Conservation (phyloP, 176 grass and related monocot species). For the Oryza rufipogon region DNA sequence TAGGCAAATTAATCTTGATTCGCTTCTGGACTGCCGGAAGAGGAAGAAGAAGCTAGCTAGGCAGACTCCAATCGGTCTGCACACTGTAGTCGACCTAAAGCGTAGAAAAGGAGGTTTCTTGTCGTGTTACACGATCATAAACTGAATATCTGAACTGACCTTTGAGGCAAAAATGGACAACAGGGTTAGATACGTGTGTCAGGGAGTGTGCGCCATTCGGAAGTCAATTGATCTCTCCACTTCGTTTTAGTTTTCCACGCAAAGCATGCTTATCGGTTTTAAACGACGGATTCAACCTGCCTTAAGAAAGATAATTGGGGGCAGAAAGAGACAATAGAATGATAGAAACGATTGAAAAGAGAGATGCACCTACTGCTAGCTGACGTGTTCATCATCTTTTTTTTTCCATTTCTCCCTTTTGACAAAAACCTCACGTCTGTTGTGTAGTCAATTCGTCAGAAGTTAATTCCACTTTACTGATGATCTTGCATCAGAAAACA, state of each 20-base stretch:
- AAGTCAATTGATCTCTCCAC: background rate
- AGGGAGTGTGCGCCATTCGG: background rate
- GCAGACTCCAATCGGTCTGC: background rate
- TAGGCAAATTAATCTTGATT: constrained; percentile 2
- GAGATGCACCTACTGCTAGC: constrained; percentile 1
- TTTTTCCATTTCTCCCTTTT: background rate
- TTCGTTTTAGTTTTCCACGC: background rate
- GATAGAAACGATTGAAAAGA: constrained; percentile 11
- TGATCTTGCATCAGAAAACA: background rate
- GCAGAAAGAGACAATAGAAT: background rate
- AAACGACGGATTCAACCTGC: background rate
- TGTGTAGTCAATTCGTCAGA: background rate
- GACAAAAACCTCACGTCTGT: background rate
- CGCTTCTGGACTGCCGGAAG: background rate
- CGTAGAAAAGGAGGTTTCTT: constrained; percentile 27
- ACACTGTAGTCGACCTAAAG: constrained; percentile 19
- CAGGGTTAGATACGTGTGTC: background rate
- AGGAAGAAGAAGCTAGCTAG: background rate
- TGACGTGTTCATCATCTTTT: background rate
- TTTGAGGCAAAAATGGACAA: background rate
- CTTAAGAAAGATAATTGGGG: background rate
- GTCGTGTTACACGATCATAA: background rate
- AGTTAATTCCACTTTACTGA: background rate
- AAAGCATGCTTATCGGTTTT: constrained; percentile 21
- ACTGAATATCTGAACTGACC: background rate